These are phyloP conservation scores for Pestalotiopsis fici DNA, from an alignment of 2,329 filamentous ascomycete species.

Conservation along the genomic window DNA sequence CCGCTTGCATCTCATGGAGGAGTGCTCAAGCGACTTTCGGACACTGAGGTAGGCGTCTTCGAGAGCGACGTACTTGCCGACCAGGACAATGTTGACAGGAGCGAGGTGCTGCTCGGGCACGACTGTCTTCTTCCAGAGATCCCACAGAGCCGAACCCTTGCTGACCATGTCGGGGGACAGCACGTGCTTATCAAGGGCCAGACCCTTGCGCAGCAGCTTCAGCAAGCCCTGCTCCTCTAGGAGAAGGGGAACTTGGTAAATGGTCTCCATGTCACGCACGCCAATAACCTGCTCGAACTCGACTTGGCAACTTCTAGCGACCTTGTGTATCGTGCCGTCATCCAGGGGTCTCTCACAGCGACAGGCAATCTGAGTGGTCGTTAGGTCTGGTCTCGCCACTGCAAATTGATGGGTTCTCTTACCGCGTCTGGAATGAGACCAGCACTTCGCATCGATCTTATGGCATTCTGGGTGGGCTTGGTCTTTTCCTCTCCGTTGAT, in stretches of 20 bases:
- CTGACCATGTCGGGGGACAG: constrained; percentile 55
- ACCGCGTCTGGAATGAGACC: constrained; percentile 65
- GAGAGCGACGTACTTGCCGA: constrained; percentile 87
- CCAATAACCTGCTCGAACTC: constrained; percentile 82
- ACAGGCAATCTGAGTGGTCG: constrained; percentile 70
- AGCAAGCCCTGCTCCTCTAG: constrained; percentile 81
- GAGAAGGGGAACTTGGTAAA: constrained; percentile 93
- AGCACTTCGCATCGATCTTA: constrained; percentile 80
- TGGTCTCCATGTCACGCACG: constrained; percentile 87
- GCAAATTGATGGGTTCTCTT: not conserved
- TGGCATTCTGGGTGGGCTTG: constrained; percentile 62
- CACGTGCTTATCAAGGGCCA: constrained; percentile 62
- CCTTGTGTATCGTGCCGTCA: constrained; percentile 76
- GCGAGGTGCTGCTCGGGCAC: constrained; percentile 67
- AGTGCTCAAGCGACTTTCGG: constrained; percentile 85
- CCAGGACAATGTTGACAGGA: constrained; percentile 77
- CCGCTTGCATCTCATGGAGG: constrained; percentile 80
- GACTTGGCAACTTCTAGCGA: constrained; percentile 87
- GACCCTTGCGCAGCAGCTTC: constrained; percentile 61
- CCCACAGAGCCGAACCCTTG: constrained; percentile 73
- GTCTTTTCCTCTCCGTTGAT: constrained; percentile 10
- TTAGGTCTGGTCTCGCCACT: too few species aligned
- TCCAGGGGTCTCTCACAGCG: constrained; percentile 81
- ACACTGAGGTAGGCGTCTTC: constrained; percentile 87
- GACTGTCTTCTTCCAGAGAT: constrained; percentile 74